Conservation (phyloP, 495 filamentous ascomycete genomes). For the Neurospora sp. region DNA sequence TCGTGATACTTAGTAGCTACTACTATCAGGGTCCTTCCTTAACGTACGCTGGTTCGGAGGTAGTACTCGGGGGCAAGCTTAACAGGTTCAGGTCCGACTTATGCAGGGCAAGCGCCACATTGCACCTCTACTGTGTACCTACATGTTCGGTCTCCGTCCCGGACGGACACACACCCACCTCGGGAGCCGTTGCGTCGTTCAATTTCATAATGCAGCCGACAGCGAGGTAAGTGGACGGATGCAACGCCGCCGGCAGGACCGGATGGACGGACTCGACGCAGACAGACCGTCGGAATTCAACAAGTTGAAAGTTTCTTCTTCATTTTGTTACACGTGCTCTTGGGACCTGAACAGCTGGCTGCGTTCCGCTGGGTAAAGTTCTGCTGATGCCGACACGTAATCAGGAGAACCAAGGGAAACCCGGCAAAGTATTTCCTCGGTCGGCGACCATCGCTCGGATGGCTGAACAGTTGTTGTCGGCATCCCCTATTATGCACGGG, state of each 20-base stretch:
- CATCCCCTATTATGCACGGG: neutral
- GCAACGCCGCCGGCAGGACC: neutral
- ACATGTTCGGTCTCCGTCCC: neutral
- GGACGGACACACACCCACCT: neutral
- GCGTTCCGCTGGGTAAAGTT: neutral
- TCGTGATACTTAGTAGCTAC: neutral
- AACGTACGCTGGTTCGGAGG: neutral
- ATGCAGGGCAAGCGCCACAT: neutral
- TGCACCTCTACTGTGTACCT: neutral
- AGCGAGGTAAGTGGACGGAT: neutral
- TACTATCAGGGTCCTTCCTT: neutral
- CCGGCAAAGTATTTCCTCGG: neutral
- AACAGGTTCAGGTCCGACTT: neutral
- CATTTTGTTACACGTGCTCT: neutral
- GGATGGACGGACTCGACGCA: neutral
- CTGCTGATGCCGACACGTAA: neutral
- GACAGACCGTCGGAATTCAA: neutral
- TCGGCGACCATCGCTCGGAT: neutral
- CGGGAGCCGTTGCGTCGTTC: neutral
- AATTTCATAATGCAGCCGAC: neutral
- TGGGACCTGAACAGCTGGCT: neutral
- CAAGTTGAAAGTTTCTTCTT: neutral
- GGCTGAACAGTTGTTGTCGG: neutral
- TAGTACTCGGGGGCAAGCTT: neutral
- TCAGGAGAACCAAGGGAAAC: neutral